These are phyloP conservation scores for Zygnema circumcarinatum DNA, from an alignment of 139 green algal species.

Conservation along the genomic window DNA sequence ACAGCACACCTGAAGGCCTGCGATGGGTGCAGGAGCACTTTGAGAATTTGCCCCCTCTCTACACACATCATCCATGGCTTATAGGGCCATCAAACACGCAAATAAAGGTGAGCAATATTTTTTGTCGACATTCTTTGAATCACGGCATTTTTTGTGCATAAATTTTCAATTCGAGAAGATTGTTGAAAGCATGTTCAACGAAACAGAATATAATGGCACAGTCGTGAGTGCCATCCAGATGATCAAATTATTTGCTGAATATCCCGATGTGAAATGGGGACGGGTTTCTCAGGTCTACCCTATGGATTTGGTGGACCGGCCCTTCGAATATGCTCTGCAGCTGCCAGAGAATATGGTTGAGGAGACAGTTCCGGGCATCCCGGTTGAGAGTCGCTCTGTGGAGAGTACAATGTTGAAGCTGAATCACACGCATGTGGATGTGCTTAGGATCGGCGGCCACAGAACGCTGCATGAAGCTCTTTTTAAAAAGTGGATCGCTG, in stretches of 20 bases:
- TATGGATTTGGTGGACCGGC: constrained; percentile 14
- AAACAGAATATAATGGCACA: too few relatives aligned
- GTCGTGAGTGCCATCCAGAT: too few relatives aligned
- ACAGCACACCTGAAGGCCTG: constrained; percentile 35
- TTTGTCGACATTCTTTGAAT: not conserved
- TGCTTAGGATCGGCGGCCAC: constrained; percentile 26
- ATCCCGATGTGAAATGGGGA: too few relatives aligned
- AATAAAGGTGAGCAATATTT: constrained; percentile 10
- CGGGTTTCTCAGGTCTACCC: constrained; percentile 45
- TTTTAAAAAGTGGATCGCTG: constrained; percentile 13
- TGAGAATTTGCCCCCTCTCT: constrained; percentile 21
- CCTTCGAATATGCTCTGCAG: constrained; percentile 2
- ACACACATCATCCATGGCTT: constrained; percentile 34
- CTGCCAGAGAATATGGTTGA: constrained; percentile 5
- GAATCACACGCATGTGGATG: constrained; percentile 23
- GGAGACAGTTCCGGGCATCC: not conserved
- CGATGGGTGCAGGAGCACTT: constrained; percentile 8
- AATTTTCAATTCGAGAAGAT: not conserved
- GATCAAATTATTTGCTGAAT: too few relatives aligned
- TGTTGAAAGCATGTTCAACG: not conserved
- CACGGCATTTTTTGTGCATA: not conserved
- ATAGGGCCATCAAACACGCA: not conserved
- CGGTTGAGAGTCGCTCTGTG: constrained; percentile 15
- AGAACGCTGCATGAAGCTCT: constrained; percentile 20
- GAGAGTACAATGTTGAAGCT: constrained; percentile 24